Conservation (phyloP, 495 filamentous ascomycete genomes). For the Aspergillus diversus region DNA sequence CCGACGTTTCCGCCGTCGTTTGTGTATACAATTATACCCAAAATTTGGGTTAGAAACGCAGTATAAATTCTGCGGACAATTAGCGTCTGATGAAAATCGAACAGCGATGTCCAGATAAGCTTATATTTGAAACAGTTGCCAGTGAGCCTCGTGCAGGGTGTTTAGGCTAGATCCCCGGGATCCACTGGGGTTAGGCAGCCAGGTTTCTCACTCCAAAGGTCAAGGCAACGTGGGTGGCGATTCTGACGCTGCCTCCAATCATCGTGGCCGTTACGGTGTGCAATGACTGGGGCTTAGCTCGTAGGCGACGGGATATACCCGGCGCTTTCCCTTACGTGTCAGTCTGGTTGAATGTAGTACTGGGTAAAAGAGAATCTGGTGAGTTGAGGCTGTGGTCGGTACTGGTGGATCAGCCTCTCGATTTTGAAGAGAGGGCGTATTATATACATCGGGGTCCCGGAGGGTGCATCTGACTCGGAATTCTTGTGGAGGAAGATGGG, state of each 20-base stretch:
- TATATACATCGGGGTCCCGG: neutral
- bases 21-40: neutral
- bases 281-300: neutral
- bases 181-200: constrained; percentile 29
- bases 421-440: neutral
- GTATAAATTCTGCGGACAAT: neutral
- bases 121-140: constrained; percentile 24
- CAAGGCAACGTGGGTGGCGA: constrained; percentile 7
- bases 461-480: neutral
- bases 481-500: neutral
- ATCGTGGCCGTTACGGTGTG: neutral
- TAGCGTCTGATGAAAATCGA: neutral
- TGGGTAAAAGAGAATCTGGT: neutral
- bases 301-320: neutral
- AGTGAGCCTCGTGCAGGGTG: neutral
- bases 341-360: neutral
- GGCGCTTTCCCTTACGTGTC: neutral
- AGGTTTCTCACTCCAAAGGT: constrained; percentile 6
- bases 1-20: neutral
- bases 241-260: constrained; percentile 2
- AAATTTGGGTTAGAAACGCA: neutral
- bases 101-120: constrained; percentile 25
- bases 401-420: neutral
- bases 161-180: constrained; percentile 8
- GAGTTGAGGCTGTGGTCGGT: neutral